Evolutionary conservation across 805 yeast genomes (phyloP).

Genomic region (Hanseniaspora singularis): DNA sequence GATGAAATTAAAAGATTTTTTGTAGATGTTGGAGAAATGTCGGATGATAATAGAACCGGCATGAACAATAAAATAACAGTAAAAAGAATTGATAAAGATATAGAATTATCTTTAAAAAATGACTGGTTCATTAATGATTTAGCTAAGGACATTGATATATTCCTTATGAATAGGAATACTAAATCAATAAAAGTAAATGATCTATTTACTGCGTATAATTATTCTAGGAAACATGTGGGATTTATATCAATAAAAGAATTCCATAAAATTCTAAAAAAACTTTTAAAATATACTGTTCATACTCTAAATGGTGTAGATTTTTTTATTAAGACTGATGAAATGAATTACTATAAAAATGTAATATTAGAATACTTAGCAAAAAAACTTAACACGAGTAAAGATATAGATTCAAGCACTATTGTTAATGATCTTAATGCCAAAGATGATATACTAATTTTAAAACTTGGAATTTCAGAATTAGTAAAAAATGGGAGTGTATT

Average conservation of each 20-base stretch:
- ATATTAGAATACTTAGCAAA: neutral
- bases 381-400: neutral
- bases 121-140: neutral
- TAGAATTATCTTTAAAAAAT: neutral
- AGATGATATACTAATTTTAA: neutral
- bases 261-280: neutral
- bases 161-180: neutral
- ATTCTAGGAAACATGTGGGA: neutral
- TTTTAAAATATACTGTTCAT: neutral
- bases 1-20: neutral
- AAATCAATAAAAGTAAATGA: constrained; percentile 1
- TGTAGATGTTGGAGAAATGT: neutral
- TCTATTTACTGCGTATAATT: neutral
- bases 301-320: neutral
- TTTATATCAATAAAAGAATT: neutral
- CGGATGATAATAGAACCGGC: neutral
- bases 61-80: neutral
- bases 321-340: neutral
- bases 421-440: too few species aligned
- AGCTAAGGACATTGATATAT: neutral
- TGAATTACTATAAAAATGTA: neutral
- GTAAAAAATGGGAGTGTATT: neutral
- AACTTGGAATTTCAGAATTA: neutral
- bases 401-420: neutral
- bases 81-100: neutral